These are phyloP conservation scores for Rhizoclosmatium sp. DNA, from an alignment of 192 early-diverging fungal genomes.

Conservation along the genomic window DNA sequence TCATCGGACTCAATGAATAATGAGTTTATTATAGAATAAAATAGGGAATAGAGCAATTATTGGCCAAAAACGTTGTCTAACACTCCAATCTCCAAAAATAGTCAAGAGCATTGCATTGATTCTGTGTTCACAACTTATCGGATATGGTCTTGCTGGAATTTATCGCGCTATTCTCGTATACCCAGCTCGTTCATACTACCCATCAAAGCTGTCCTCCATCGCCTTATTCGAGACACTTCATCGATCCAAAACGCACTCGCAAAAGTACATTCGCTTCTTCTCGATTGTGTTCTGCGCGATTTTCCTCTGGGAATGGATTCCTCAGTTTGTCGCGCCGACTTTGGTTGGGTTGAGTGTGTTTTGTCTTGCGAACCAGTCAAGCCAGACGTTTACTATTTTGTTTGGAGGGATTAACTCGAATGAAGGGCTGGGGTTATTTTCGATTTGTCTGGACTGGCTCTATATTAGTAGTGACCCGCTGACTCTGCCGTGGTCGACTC, in stretches of 20 bases:
- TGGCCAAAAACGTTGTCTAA: not conserved
- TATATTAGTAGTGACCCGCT: conserved; percentile 62
- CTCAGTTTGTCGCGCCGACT: conserved; percentile 50
- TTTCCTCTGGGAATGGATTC: conserved; percentile 65
- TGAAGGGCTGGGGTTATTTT: conserved; percentile 17
- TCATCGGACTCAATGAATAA: too few species aligned
- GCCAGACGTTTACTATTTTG: conserved; percentile 12
- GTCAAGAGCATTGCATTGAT: conserved; percentile 65
- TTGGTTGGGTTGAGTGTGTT: conserved; percentile 23
- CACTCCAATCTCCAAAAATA: conserved; percentile 42
- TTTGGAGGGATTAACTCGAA: conserved; percentile 38
- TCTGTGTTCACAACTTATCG: conserved; percentile 47
- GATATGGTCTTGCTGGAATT: conserved; percentile 70
- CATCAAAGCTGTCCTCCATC: conserved; percentile 72
- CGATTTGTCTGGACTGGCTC: conserved; percentile 40
- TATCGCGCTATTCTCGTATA: conserved; percentile 78
- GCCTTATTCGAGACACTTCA: conserved; percentile 82
- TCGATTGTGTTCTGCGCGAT: conserved; percentile 53
- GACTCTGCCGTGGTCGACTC: conserved; percentile 49
- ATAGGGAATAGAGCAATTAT: too few species aligned
- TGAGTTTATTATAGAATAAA: too few species aligned
- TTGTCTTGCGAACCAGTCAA: conserved; percentile 10
- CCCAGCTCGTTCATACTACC: conserved; percentile 86
- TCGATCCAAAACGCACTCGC: conserved; percentile 42
- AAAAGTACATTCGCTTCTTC: conserved; percentile 60